Evolutionary conservation across 768 basidiomycete genomes (phyloP).

Genomic region (Psilocybe tampanensis): DNA sequence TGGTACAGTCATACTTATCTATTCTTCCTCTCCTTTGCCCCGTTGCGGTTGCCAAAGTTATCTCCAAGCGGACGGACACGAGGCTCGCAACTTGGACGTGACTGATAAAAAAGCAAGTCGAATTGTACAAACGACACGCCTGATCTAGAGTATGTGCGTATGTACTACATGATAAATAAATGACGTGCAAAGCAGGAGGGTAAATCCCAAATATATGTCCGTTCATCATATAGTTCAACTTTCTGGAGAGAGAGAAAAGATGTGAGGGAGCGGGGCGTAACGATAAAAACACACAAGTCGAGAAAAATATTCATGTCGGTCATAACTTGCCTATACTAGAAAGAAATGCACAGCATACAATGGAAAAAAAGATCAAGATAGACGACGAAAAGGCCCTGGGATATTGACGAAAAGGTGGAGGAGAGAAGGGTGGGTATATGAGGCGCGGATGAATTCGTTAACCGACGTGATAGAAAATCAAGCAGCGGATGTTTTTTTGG

Average conservation of each 20-base stretch:
- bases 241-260: constrained; percentile 18
- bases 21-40: not conserved
- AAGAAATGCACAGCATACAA: constrained; percentile 31
- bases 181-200: constrained; percentile 22
- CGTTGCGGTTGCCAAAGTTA: constrained; percentile 15
- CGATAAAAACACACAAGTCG: constrained; percentile 25
- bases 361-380: constrained; percentile 26
- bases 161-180: constrained; percentile 35
- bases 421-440: constrained; percentile 11
- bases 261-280: constrained; percentile 22
- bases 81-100: constrained; percentile 24
- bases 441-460: constrained; percentile 18
- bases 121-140: constrained; percentile 32
- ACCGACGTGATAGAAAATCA: constrained; percentile 12
- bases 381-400: constrained; percentile 13
- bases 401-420: constrained; percentile 18
- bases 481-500: constrained; percentile 47
- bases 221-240: constrained; percentile 23
- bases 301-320: constrained; percentile 34
- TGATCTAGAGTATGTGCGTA: constrained; percentile 25
- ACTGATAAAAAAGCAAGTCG: constrained; percentile 28
- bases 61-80: constrained; percentile 22
- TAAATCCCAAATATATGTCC: constrained; percentile 25
- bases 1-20: constrained; percentile 9
- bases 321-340: constrained; percentile 35